phyloP scores from a whole-genome alignment of 371 early-diverging fungal genomes.

The Choanephora cucurbitarum region DNA sequence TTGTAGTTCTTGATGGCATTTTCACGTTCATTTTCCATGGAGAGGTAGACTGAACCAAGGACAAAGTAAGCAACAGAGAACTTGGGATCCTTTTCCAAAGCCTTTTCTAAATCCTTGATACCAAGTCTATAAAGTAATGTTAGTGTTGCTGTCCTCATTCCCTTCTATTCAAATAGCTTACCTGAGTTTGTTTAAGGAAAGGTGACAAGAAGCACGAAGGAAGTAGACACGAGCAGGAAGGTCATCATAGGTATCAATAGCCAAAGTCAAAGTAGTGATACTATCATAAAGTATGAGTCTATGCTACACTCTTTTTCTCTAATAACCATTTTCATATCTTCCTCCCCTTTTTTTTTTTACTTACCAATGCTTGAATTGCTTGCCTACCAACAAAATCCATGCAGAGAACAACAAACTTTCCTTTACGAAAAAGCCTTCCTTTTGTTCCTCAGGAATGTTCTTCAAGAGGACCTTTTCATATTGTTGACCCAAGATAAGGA shows the following conservation, averaged over 20 bases:
- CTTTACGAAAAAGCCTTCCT: constrained; percentile 55
- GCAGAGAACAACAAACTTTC: constrained; percentile 51
- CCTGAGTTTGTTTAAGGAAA: constrained; percentile 57
- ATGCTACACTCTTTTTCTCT: too few relatives aligned
- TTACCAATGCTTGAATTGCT: constrained; percentile 66
- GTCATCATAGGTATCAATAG: constrained; percentile 59
- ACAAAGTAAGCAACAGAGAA: constrained; percentile 60
- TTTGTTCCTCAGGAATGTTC: constrained; percentile 49
- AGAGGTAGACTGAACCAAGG: constrained; percentile 59
- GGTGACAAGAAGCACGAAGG: constrained; percentile 66
- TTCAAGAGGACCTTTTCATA: constrained; percentile 38
- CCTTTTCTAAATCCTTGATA: constrained; percentile 62
- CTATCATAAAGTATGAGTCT: constrained; percentile 26
- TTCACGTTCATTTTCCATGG: constrained; percentile 52
- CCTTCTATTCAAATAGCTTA: constrained; percentile 17
- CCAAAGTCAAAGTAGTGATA: constrained; percentile 61
- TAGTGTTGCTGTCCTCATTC: background rate
- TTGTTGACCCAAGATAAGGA: constrained; percentile 24
- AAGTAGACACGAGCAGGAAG: constrained; percentile 62
- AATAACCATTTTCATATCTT: too few relatives aligned
- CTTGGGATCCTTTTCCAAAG: constrained; percentile 51
- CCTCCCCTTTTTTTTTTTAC: background rate
- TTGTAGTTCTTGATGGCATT: constrained; percentile 61
- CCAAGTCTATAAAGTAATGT: constrained; percentile 35
- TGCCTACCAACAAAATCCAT: constrained; percentile 67